Evolutionary conservation across 352 stramenopile genomes (phyloP).

Genomic region (Phytophthora ramorum): DNA sequence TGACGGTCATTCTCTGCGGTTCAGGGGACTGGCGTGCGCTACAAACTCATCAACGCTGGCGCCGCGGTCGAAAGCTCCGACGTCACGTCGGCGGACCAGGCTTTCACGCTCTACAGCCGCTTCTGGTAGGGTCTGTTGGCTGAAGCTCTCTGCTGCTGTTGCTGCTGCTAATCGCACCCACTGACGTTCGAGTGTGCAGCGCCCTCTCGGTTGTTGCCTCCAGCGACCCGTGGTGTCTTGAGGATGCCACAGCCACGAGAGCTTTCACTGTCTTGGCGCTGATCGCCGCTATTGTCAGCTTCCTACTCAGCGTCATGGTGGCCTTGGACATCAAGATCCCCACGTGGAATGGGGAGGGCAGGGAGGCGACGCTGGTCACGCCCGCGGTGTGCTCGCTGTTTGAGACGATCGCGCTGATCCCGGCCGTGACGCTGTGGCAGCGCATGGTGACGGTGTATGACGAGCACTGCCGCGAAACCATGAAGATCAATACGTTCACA

Average conservation of each 20-base stretch:
- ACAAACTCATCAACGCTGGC: conserved; percentile 86
- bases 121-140: conserved; percentile 44
- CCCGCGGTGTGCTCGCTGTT: conserved; percentile 61
- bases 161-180: background rate
- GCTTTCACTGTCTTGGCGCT: conserved; percentile 61
- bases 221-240: conserved; percentile 76
- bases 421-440: conserved; percentile 65
- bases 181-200: conserved; percentile 30
- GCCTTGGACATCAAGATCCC: conserved; percentile 65
- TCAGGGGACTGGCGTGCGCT: conserved; percentile 74
- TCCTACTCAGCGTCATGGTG: conserved; percentile 61
- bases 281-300: conserved; percentile 60
- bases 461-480: conserved; percentile 41
- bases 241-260: conserved; percentile 50
- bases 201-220: conserved; percentile 40
- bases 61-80: conserved; percentile 45
- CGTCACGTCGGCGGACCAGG: conserved; percentile 24
- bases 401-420: conserved; percentile 48
- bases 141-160: background rate
- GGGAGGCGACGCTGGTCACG: conserved; percentile 61
- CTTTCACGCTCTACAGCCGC: conserved; percentile 37
- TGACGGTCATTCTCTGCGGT: conserved; percentile 1
- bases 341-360: conserved; percentile 76
- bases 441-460: conserved; percentile 63
- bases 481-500: conserved; percentile 62